phyloP scores from a whole-genome alignment of 2,329 filamentous ascomycete genomes.

The Dactylellina leptospora region DNA sequence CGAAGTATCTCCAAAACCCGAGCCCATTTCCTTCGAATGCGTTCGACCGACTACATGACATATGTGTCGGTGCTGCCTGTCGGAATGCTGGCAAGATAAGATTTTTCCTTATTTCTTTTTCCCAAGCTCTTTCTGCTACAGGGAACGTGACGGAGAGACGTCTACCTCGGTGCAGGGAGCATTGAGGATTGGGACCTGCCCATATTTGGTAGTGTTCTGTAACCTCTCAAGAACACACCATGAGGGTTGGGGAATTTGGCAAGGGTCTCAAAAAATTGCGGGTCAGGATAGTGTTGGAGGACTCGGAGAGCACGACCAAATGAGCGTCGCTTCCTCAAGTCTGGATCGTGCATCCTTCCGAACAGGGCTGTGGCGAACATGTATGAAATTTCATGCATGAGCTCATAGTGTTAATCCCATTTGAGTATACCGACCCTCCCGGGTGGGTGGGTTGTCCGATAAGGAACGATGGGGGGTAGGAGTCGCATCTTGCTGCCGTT shows the following conservation, averaged over 20 bases:
- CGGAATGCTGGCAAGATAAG: constrained; percentile 30
- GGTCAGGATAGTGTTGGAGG: constrained; percentile 7
- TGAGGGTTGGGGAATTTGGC: constrained; percentile 44
- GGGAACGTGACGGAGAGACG: constrained; percentile 36
- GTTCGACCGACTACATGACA: constrained; percentile 21
- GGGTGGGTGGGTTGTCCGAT: constrained; percentile 28
- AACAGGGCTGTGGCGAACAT: constrained; percentile 41
- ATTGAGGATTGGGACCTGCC: constrained; percentile 45
- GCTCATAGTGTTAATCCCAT: constrained; percentile 33
- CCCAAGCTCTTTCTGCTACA: constrained; percentile 10
- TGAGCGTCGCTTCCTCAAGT: constrained; percentile 7
- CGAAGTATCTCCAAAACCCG: constrained; percentile 18
- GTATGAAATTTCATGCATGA: constrained; percentile 37
- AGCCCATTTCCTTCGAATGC: constrained; percentile 11
- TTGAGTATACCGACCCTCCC: constrained; percentile 34
- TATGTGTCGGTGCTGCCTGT: constrained; percentile 46
- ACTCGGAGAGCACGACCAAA: constrained; percentile 12
- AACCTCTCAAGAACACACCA: constrained; percentile 25
- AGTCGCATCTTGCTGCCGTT: too few species aligned
- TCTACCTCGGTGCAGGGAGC: constrained; percentile 49
- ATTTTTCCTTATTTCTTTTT: constrained; percentile 18
- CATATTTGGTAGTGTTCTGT: constrained; percentile 34
- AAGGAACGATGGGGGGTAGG: constrained; percentile 7
- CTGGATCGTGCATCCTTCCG: constrained; percentile 42
- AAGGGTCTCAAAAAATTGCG: constrained; percentile 30